Percentiles rank a stretch among this genome's conserved stretches.
Conservation (phyloP, 352 stramenopile species). For the Phytophthora tentaculata region DNA sequence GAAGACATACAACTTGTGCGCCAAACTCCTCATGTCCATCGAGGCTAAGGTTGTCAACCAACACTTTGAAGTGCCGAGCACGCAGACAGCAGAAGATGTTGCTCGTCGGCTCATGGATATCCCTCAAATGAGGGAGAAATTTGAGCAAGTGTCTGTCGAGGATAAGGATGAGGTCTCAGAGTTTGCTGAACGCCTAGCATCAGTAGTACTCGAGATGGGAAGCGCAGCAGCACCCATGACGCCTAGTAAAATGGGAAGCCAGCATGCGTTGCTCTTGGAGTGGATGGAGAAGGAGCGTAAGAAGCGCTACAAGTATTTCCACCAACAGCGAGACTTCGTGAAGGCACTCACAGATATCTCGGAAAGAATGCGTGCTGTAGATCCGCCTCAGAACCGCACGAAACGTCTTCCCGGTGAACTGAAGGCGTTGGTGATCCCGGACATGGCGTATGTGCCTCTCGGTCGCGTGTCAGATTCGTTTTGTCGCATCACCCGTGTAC, state of each 20-base stretch:
- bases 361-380: constrained; percentile 69
- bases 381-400: constrained; percentile 70
- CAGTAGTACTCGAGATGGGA: neutral
- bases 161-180: constrained; percentile 19
- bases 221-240: constrained; percentile 4
- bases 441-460: constrained; percentile 82
- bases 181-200: constrained; percentile 9
- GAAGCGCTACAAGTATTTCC: constrained; percentile 85
- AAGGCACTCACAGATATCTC: constrained; percentile 74
- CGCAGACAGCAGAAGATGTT: constrained; percentile 40
- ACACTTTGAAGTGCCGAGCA: constrained; percentile 63
- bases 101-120: constrained; percentile 60
- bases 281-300: constrained; percentile 83
- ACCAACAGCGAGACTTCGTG: constrained; percentile 81
- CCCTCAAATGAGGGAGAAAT: constrained; percentile 57
- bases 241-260: constrained; percentile 8
- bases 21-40: constrained; percentile 84
- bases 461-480: constrained; percentile 76
- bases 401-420: constrained; percentile 61
- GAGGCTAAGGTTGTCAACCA: constrained; percentile 86
- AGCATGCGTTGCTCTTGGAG: constrained; percentile 64
- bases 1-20: constrained; percentile 78
- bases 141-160: constrained; percentile 40
- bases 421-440: constrained; percentile 50
- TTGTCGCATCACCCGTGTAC: constrained; percentile 67